Conservation (phyloP, 164 flowering plant genomes). For the Dillenia suffruticosa region DNA sequence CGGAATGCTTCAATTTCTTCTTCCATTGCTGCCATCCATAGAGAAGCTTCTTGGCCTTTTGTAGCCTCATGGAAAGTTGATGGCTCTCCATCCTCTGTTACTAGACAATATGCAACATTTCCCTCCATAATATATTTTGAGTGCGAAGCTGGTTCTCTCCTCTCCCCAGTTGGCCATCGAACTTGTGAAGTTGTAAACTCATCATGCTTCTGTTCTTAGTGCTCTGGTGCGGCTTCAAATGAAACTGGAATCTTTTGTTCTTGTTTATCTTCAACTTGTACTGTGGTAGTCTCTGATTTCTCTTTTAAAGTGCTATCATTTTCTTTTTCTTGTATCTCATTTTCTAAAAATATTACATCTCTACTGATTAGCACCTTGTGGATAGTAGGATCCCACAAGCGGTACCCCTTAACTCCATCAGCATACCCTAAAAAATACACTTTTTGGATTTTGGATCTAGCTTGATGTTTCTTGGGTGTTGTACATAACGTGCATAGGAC, state of each 20-base stretch:
- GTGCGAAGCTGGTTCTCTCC: conserved; percentile 4
- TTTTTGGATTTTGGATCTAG: conserved; percentile 21
- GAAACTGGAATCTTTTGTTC: background rate
- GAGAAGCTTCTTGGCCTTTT: background rate
- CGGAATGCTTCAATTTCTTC: background rate
- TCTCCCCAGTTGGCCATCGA: conserved; percentile 4
- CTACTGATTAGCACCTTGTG: conserved; percentile 10
- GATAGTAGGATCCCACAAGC: conserved; percentile 11
- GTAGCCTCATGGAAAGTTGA: conserved; percentile 10
- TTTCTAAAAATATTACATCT: conserved; percentile 13
- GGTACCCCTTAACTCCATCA: conserved; percentile 10
- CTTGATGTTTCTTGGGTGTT: conserved; percentile 17
- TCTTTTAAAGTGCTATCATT: background rate
- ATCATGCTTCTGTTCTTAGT: background rate
- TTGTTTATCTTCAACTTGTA: no score
- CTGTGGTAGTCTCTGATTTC: background rate
- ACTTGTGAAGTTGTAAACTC: background rate
- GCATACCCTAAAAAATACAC: conserved; percentile 9
- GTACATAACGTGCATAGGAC: conserved; percentile 13
- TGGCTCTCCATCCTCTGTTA: conserved; percentile 16
- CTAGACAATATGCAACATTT: conserved; percentile 12
- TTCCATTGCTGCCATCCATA: conserved; percentile 3
- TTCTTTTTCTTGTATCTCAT: conserved; percentile 5
- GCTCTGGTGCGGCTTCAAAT: background rate
- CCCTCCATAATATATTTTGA: conserved; percentile 3